Evolutionary conservation across 805 yeast genomes (phyloP), one percentile per base, ranked within the genome.

Genomic region (Saccharomycopsis fodiens): DNA sequence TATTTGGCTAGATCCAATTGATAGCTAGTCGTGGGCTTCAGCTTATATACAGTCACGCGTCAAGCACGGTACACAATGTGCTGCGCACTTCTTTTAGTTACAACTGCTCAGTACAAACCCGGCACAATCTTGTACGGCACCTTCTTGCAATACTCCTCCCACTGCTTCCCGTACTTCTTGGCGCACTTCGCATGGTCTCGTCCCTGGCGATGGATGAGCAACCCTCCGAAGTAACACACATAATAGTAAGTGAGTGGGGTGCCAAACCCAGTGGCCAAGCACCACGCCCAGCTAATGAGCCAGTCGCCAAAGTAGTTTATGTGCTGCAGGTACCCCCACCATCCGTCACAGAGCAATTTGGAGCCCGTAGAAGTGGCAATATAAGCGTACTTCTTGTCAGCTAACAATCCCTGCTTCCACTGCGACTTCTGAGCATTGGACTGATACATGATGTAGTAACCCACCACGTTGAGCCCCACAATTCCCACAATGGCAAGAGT

Each of bases 301-400:
- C 96, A 87, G 66, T 93, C 98, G 36, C 98, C 98, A 48, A 89
- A 73, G 64, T 93, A 93, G 60, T 93, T 93, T 59, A 86, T 87
- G 62, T 93, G 98, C 54, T 95, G 95, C 4, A 95, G 79, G 16
- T 70, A 62, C 2, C 83, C 84, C 98, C 98, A 93, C 98, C 97
- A 93, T 2, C 97, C 96, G 57, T 87, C 93, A 45, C 79, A 75
- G 38, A 93, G 66, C 52, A 93, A 72, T 58, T 77, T 84, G 21
- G 95, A 82, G 1, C 95, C 95, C 13, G 83, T 76, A 25, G 73
- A 68, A 0, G 97, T 82, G 52, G 75, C 67, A 48, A 93, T 84
- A 45, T 76, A 79, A 51, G 77, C 73, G 65, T 87, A 66, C 58
- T 85, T 79, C 35, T 71, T 63, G n/a, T 66, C 57, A 1, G 70